Evolutionary conservation across 441 rosid genomes (phyloP).

Genomic region (Bocquillonia castaneifolia): DNA sequence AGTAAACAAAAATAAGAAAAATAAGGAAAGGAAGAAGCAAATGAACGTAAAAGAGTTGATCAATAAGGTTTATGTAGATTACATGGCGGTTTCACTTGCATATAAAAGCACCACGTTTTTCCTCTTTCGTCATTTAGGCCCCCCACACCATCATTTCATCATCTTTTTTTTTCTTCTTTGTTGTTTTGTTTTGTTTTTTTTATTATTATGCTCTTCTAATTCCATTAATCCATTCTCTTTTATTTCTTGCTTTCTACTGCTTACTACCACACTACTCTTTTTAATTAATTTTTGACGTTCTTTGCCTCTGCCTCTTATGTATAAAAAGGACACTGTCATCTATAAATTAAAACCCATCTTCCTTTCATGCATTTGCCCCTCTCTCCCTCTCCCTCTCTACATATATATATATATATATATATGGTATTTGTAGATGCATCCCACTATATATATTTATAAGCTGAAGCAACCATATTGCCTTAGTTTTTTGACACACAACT

Average conservation of each 20-base stretch:
- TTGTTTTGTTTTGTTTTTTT: too few species aligned
- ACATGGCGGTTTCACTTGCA: neutral
- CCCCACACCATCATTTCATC: neutral
- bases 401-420: too few species aligned
- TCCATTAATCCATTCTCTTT: too few species aligned
- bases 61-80: too few species aligned
- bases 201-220: too few species aligned
- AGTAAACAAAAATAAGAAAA: neutral
- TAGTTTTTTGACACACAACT: too few species aligned
- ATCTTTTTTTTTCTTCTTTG: neutral
- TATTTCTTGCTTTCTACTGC: neutral
- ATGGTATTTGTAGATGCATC: too few species aligned
- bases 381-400: too few species aligned
- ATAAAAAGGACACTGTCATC: neutral
- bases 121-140: neutral
- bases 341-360: neutral
- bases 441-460: too few species aligned
- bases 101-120: slow-evolving; percentile 16
- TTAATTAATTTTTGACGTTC: too few species aligned
- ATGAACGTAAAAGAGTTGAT: neutral
- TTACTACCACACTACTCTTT: too few species aligned
- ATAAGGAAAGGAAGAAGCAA: too few species aligned
- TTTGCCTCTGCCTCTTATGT: neutral
- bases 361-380: neutral
- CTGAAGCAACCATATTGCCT: neutral